Base-by-base conservation (phyloP, 2,329 filamentous ascomycete genomes). In the Aureobasidium mangrovei region DNA sequence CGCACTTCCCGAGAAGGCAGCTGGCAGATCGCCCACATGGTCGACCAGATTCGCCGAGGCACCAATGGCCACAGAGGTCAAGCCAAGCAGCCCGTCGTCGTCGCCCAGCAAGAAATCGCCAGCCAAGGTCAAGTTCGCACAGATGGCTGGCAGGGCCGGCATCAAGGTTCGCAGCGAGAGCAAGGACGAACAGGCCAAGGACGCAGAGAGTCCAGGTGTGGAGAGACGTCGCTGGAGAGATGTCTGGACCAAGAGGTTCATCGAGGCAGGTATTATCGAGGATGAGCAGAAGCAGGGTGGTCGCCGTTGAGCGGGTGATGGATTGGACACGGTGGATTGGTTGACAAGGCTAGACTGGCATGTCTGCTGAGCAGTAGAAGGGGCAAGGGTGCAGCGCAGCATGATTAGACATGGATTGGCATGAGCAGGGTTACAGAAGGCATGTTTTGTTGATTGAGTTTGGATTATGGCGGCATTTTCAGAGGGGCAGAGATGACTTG, bases 71-170 rank as follows among this genome's bases (percentile, higher is more conserved):
- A 38, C 47, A 42, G 52, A 55, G 28, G 47, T 27, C 36, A 51
- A 55, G 36, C 27, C 43, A 33, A 28, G 36, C 55, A 43, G 49
- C 39, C 45, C 47, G 27, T 52, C 43, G 27, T 40, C 51, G 7
- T 59, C 55, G 38, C 57, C 57, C 18, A 31, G 41, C 36, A 57
- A 55, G 53, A 60, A 58, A 44, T 56, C 57, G 6, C 73, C 73
- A 18, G 68, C 73, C 49, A 74, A 74, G 59, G 71, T 67, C 46
- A 73, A 70, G 63, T 70, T 75, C 45, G 73, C 74, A 62, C 67
- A 71, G 40, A 69, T 76, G 33, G 73, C 72, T 31, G 73, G 70
- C 64, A 74, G 70, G 58, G 71, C 74, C 54, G 70, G 70, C 32
- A 68, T 67, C 61, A 66, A 64, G 54, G 62, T 65, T 24, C 56